Percentiles rank a stretch among this genome's conserved stretches.
These are phyloP conservation scores for Udeniomyces megalosporus DNA, from an alignment of 768 basidiomycete species.

Conservation along the genomic window DNA sequence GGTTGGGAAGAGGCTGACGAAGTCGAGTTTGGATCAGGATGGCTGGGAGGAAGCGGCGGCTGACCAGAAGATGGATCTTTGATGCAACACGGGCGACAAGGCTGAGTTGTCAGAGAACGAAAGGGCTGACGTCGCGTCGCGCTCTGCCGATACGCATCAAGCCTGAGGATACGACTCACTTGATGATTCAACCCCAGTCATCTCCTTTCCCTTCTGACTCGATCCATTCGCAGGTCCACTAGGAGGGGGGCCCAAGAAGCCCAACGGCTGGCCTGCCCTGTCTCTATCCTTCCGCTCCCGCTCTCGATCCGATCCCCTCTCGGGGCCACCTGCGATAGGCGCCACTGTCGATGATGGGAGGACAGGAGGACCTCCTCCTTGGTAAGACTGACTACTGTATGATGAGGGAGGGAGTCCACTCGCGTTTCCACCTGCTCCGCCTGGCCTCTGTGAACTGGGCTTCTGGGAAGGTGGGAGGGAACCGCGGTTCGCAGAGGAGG, in stretches of 20 bases:
- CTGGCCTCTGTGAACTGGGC: slow-evolving; percentile 1
- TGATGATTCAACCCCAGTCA: no score
- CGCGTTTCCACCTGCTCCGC: background rate
- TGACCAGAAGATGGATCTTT: no score
- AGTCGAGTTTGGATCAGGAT: no score
- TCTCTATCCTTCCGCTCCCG: no score
- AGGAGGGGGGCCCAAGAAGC: background rate
- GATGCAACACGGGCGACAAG: no score
- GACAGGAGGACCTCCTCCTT: background rate
- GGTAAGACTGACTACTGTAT: background rate
- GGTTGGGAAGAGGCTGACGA: background rate
- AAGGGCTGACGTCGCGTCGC: no score
- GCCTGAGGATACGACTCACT: no score
- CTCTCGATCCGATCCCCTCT: background rate
- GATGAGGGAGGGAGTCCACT: background rate
- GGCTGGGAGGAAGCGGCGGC: no score
- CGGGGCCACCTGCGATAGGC: background rate
- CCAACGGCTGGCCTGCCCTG: no score
- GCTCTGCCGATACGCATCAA: no score
- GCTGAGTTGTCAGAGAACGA: no score
- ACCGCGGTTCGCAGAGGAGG: background rate
- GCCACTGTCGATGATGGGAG: background rate
- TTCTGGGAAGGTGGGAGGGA: background rate
- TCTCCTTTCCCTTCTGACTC: no score
- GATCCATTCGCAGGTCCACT: background rate